Conservation (phyloP, 495 filamentous ascomycete species). For the Pseudoneurospora amorphoporcata region DNA sequence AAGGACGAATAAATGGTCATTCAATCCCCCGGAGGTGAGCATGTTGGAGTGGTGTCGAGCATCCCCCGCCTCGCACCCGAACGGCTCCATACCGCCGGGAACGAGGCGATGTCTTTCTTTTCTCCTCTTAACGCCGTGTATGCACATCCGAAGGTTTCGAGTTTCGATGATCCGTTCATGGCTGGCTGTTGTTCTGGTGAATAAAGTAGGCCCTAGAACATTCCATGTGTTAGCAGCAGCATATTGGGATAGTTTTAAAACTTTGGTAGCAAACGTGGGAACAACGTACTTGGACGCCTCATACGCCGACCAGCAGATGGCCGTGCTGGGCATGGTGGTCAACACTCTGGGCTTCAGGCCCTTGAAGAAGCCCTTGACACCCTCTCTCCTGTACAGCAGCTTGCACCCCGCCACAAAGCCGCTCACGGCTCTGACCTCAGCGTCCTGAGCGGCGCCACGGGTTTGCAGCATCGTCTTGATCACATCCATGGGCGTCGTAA, state of each 20-base stretch:
- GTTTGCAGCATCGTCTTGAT: slow-evolving; percentile 97
- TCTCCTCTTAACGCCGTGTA: not conserved
- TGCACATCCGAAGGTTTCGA: not conserved
- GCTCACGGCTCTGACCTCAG: slow-evolving; percentile 73
- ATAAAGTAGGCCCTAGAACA: slow-evolving; percentile 45
- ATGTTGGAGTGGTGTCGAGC: not conserved
- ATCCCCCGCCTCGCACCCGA: not conserved
- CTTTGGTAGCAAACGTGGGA: not conserved
- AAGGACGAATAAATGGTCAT: not conserved
- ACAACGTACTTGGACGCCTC: slow-evolving; percentile 46
- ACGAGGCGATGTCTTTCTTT: not conserved
- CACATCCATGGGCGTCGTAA: slow-evolving; percentile 94
- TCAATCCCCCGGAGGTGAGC: not conserved
- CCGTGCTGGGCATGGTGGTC: slow-evolving; percentile 95
- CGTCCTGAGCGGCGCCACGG: slow-evolving; percentile 67
- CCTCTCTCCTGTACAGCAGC: slow-evolving; percentile 77
- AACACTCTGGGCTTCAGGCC: slow-evolving; percentile 85
- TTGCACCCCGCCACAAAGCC: slow-evolving; percentile 73
- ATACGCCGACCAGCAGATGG: slow-evolving; percentile 87
- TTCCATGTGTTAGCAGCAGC: slow-evolving; percentile 5
- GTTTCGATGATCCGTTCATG: not conserved
- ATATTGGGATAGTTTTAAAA: not conserved
- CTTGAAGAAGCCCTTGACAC: slow-evolving; percentile 80
- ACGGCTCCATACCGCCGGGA: not conserved
- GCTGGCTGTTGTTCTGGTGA: slow-evolving; percentile 35